These are phyloP conservation scores for Fusarium phyllophilum DNA, from an alignment of 2,329 filamentous ascomycete species.

Conservation along the genomic window DNA sequence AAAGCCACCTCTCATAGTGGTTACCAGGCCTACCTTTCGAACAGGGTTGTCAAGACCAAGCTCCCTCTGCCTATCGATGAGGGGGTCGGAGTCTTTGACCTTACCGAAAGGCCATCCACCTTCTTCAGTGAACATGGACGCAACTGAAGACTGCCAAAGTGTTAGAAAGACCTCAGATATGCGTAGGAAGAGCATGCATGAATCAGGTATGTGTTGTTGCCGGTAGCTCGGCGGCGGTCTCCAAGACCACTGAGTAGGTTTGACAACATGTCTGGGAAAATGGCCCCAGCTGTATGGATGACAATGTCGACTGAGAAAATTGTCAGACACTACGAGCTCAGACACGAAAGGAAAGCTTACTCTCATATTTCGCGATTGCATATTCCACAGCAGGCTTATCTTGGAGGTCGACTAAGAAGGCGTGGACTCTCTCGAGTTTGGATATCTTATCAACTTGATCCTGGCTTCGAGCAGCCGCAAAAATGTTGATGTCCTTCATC, in stretches of 20 bases:
- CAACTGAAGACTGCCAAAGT: constrained; percentile 41
- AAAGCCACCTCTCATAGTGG: fast-evolving
- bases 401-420: constrained; percentile 46
- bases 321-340: background rate
- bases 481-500: constrained; percentile 41
- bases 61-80: constrained; percentile 46
- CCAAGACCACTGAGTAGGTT: constrained; percentile 50
- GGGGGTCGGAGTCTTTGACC: constrained; percentile 45
- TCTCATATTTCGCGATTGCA: constrained; percentile 38
- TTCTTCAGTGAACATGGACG: constrained; percentile 41
- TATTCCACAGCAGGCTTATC: constrained; percentile 42
- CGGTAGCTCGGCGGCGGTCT: constrained; percentile 40
- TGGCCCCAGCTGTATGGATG: constrained; percentile 49
- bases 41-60: constrained; percentile 41
- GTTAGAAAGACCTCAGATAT: background rate
- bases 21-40: constrained; percentile 38
- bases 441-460: constrained; percentile 48
- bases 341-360: constrained; percentile 15
- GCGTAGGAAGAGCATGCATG: constrained; percentile 41
- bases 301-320: constrained; percentile 48
- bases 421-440: constrained; percentile 43
- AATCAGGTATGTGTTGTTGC: constrained; percentile 46
- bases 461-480: constrained; percentile 48
- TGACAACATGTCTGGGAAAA: constrained; percentile 39
- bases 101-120: constrained; percentile 47